phyloP scores from a whole-genome alignment of 345 rosid genomes.

The Boechera retrofracta region DNA sequence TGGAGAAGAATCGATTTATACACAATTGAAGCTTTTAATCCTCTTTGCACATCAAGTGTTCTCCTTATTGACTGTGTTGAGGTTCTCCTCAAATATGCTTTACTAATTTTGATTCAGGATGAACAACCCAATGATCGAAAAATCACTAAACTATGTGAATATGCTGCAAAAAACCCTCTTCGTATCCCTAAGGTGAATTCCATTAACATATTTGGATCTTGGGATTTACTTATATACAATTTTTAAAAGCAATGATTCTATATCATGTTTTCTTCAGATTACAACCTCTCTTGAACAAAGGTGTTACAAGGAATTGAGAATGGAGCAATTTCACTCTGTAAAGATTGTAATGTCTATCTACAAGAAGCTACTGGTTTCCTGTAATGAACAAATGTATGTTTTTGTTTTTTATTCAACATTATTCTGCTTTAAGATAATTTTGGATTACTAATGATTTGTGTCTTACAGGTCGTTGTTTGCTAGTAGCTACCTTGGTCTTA shows the following conservation, averaged over 20 bases:
- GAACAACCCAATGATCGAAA: constrained; percentile 54
- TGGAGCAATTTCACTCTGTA: constrained; percentile 62
- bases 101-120: constrained; percentile 42
- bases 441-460: background rate
- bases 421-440: background rate
- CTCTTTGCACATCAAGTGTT: background rate
- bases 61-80: background rate
- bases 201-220: background rate
- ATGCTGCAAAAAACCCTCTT: constrained; percentile 72
- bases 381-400: constrained; percentile 70
- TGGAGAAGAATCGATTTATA: no score
- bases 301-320: constrained; percentile 79
- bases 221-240: background rate
- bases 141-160: constrained; percentile 66
- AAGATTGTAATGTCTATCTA: constrained; percentile 67
- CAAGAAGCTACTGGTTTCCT: constrained; percentile 64
- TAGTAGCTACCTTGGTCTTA: constrained; percentile 69
- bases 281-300: constrained; percentile 75
- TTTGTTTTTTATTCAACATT: background rate
- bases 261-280: constrained; percentile 57
- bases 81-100: background rate
- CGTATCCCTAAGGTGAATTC: constrained; percentile 63
- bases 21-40: background rate
- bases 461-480: constrained; percentile 73
- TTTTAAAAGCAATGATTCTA: background rate